Conservation (phyloP, 345 rosid species). For the Rhizophora mangle region DNA sequence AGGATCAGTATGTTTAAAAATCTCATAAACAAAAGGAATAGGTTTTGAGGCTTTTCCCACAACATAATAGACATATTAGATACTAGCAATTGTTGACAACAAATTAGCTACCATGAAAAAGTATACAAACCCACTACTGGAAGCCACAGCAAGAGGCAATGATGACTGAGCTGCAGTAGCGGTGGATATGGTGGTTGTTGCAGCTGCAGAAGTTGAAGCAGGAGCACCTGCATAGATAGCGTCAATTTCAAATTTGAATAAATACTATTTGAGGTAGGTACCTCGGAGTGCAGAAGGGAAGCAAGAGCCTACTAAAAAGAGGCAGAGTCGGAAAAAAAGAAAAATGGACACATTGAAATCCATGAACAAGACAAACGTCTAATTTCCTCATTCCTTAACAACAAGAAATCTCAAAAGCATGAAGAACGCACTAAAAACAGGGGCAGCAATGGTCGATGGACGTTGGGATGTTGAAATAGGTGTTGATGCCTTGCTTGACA, state of each 20-base stretch:
- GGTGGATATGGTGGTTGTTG: conserved; percentile 41
- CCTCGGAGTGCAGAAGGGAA: neutral
- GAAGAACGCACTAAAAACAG: conserved; percentile 53
- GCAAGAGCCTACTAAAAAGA: neutral
- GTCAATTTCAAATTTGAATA: conserved; percentile 2
- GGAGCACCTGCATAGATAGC: conserved; percentile 43
- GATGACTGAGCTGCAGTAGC: conserved; percentile 48
- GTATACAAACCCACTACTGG: conserved; percentile 72
- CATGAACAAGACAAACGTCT: neutral
- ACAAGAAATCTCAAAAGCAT: neutral
- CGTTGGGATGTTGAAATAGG: conserved; percentile 51
- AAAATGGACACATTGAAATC: neutral
- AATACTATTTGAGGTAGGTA: neutral
- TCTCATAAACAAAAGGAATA: neutral
- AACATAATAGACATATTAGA: neutral
- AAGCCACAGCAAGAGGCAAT: conserved; percentile 54
- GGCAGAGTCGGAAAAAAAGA: neutral
- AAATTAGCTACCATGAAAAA: conserved; percentile 2
- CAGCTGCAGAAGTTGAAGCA: conserved; percentile 48
- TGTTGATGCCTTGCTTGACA: conserved; percentile 43
- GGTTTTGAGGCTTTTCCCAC: neutral
- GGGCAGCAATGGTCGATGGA: conserved; percentile 38
- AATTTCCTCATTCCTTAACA: neutral
- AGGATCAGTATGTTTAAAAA: neutral
- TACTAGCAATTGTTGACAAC: neutral